Evolutionary conservation across 139 green algal genomes (phyloP).

Genomic region (Coelastrella sp.): DNA sequence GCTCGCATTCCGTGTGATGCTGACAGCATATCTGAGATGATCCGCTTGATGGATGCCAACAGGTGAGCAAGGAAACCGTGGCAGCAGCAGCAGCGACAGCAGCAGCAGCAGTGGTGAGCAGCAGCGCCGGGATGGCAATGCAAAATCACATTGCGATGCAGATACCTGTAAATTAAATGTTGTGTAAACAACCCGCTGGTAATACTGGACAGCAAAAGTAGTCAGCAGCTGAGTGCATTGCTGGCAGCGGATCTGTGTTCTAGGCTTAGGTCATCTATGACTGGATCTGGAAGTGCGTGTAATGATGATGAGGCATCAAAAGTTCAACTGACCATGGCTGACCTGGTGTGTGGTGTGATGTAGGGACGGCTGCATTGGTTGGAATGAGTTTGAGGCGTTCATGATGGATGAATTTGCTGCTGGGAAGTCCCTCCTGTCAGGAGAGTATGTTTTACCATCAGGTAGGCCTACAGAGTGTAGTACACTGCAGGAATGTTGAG

Average conservation of each 20-base stretch:
- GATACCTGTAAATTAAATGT: neutral
- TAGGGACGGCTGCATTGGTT: constrained; percentile 57
- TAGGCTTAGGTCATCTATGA: too few relatives aligned
- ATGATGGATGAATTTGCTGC: constrained; percentile 67
- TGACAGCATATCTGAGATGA: constrained; percentile 63
- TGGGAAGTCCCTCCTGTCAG: constrained; percentile 63
- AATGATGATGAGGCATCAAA: neutral
- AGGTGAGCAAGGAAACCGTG: neutral
- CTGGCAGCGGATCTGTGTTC: too few relatives aligned
- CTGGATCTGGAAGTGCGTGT: too few relatives aligned
- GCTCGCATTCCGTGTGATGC: constrained; percentile 63
- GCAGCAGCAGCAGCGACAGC: neutral
- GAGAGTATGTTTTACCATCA: constrained; percentile 68
- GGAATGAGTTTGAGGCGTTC: constrained; percentile 63
- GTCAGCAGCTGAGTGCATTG: too few relatives aligned
- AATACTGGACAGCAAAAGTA: too few relatives aligned
- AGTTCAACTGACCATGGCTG: too few relatives aligned
- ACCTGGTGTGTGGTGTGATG: too few relatives aligned
- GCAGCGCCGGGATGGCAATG: neutral
- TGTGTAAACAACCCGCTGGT: too few relatives aligned
- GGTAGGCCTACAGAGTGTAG: constrained; percentile 1
- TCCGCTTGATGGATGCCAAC: constrained; percentile 63
- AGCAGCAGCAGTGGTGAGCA: neutral
- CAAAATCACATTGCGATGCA: neutral
- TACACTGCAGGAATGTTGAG: neutral